A percentile compares a stretch with the other conserved stretches of the same genome.
phyloP scores from a whole-genome alignment of 1,139 yeast genomes.

The Suhomyces panamericanus region DNA sequence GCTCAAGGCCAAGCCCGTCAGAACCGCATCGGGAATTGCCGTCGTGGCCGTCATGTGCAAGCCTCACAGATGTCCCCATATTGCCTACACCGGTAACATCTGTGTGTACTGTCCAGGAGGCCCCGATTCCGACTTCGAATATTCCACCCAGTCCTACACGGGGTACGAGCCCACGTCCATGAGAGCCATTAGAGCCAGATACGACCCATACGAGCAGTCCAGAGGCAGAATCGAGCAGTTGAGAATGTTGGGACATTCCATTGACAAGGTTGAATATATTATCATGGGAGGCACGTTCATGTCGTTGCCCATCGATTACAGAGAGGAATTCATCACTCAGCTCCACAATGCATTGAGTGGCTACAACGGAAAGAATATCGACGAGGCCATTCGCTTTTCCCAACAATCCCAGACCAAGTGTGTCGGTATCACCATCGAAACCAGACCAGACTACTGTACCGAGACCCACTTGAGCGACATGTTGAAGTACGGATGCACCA shows the following conservation, averaged over 20 bases:
- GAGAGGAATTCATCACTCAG: slow-evolving; percentile 86
- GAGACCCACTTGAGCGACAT: slow-evolving; percentile 93
- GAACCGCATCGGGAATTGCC: slow-evolving; percentile 98
- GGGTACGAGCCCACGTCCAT: slow-evolving; percentile 99
- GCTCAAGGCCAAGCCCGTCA: slow-evolving; percentile 93
- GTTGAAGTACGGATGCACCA: slow-evolving; percentile 94
- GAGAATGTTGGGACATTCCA: slow-evolving; percentile 92
- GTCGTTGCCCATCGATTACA: slow-evolving; percentile 86
- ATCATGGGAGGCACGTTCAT: slow-evolving; percentile 99
- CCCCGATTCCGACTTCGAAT: slow-evolving; percentile 97
- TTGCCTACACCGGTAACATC: slow-evolving; percentile 96
- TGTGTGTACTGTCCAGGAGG: slow-evolving; percentile 99
- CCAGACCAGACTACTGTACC: slow-evolving; percentile 98
- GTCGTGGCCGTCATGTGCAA: slow-evolving; percentile 99
- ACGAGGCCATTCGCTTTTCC: slow-evolving; percentile 86
- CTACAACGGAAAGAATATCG: slow-evolving; percentile 80
- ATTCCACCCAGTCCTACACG: slow-evolving; percentile 95
- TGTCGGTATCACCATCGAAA: slow-evolving; percentile 97
- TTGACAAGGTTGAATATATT: slow-evolving; percentile 95
- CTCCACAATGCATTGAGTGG: slow-evolving; percentile 96
- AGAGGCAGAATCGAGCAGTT: slow-evolving; percentile 96
- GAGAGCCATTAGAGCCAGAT: slow-evolving; percentile 97
- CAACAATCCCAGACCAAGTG: slow-evolving; percentile 96
- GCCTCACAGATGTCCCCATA: slow-evolving; percentile 99
- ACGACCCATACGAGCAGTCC: slow-evolving; percentile 98